phyloP scores from a whole-genome alignment of 345 rosid species.

The Eucalyptus victrix region DNA sequence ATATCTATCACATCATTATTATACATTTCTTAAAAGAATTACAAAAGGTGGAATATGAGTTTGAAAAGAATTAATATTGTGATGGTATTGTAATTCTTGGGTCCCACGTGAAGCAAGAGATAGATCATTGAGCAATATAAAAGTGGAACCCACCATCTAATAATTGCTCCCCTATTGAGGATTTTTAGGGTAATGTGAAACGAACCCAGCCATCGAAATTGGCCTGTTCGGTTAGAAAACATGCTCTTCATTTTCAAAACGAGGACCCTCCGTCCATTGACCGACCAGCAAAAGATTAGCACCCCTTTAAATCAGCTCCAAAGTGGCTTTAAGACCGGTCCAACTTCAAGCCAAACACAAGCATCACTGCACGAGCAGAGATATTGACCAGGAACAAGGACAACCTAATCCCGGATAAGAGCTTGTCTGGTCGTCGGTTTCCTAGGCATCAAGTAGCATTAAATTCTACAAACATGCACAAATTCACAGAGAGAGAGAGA shows the following conservation, averaged over 20 bases:
- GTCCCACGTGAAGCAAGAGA: not conserved
- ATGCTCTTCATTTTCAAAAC: not conserved
- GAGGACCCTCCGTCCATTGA: not conserved
- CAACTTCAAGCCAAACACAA: not conserved
- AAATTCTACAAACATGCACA: not conserved
- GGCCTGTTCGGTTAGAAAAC: not conserved
- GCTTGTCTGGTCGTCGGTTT: not conserved
- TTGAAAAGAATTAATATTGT: not conserved
- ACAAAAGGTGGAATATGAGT: not conserved
- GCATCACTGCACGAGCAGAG: not conserved
- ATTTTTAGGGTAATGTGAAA: not conserved
- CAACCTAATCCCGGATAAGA: not conserved
- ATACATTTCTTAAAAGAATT: not conserved
- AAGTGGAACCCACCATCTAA: not conserved
- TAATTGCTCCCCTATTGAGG: not conserved
- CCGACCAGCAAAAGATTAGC: not conserved
- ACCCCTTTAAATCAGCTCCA: not conserved
- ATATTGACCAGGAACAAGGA: not conserved
- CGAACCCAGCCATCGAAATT: not conserved
- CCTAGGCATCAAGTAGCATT: not conserved
- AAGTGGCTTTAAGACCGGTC: not conserved
- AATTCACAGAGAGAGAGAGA: not conserved
- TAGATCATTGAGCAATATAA: not conserved
- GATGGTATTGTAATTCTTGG: fast-evolving
- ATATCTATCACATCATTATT: not conserved